These are phyloP conservation scores for Moringa oleifera DNA, from an alignment of 345 rosid species.

Conservation along the genomic window DNA sequence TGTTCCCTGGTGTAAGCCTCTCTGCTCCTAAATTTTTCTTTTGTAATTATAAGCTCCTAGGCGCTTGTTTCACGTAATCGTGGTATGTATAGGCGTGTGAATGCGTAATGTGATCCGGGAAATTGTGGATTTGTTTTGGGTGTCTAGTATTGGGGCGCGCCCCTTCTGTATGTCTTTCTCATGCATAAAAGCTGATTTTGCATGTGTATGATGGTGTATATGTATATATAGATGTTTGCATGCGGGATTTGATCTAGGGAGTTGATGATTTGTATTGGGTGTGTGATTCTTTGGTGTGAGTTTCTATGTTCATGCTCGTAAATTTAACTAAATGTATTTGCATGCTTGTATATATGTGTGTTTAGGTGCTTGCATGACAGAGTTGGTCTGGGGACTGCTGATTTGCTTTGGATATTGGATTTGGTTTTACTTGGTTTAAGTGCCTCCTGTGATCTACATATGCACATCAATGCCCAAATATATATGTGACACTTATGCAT, in stretches of 20 bases:
- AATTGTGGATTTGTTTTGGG: not conserved
- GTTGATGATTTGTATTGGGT: conserved; percentile 2
- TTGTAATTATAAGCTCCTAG: too few relatives aligned
- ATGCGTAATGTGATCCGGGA: not conserved
- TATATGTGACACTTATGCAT: too few relatives aligned
- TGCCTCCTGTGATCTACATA: not conserved
- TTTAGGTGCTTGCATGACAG: not conserved
- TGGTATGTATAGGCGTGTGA: not conserved
- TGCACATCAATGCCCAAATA: not conserved
- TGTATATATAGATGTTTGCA: not conserved
- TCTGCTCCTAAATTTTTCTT: conserved; percentile 1
- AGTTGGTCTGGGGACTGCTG: not conserved
- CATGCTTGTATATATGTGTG: not conserved
- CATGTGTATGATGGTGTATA: not conserved
- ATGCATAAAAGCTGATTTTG: not conserved
- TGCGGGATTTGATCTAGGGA: conserved; percentile 19
- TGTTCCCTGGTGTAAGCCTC: conserved; percentile 97
- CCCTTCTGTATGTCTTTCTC: not conserved
- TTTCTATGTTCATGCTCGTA: not conserved
- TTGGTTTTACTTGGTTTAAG: not conserved
- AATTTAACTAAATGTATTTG: too few relatives aligned
- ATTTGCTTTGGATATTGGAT: not conserved
- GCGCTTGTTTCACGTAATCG: not conserved
- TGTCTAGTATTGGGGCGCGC: not conserved
- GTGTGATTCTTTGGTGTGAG: not conserved